Percentiles rank a stretch among this genome's conserved stretches.
phyloP scores from a whole-genome alignment of 2,329 filamentous ascomycete genomes.

The Colletotrichum abscissum region DNA sequence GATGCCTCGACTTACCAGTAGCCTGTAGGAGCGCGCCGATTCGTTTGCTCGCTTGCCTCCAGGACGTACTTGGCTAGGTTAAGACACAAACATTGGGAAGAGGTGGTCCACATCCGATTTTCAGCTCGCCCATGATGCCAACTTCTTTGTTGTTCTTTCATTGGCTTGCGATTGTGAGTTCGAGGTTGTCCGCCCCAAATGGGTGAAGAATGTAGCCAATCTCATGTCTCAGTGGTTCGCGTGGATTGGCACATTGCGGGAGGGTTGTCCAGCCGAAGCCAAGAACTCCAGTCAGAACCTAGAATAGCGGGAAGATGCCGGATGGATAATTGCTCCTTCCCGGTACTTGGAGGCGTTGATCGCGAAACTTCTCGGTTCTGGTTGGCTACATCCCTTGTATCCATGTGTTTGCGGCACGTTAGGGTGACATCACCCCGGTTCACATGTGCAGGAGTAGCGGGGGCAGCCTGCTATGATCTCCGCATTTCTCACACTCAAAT shows the following conservation, averaged over 20 bases:
- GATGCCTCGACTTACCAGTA: conserved; percentile 2
- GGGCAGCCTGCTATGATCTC: not conserved
- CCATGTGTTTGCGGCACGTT: not conserved
- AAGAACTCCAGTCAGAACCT: conserved; percentile 9
- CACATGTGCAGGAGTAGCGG: not conserved
- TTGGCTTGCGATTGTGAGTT: not conserved
- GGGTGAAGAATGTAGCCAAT: not conserved
- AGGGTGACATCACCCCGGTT: not conserved
- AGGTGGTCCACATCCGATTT: not conserved
- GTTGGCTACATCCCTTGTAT: not conserved
- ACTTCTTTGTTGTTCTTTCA: not conserved
- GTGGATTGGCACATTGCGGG: not conserved
- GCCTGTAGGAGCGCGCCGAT: not conserved
- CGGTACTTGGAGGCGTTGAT: not conserved
- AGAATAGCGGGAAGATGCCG: not conserved
- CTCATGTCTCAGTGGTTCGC: not conserved
- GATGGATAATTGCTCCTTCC: not conserved
- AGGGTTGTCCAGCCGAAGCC: not conserved
- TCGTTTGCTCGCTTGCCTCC: not conserved
- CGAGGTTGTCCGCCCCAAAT: not conserved
- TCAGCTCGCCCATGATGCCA: not conserved
- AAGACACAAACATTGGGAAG: not conserved
- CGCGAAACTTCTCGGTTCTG: not conserved
- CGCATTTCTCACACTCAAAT: not conserved
- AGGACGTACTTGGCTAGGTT: not conserved